These are phyloP conservation scores for Westerdykella ornata DNA, from an alignment of 2,329 filamentous ascomycete genomes.

Conservation along the genomic window DNA sequence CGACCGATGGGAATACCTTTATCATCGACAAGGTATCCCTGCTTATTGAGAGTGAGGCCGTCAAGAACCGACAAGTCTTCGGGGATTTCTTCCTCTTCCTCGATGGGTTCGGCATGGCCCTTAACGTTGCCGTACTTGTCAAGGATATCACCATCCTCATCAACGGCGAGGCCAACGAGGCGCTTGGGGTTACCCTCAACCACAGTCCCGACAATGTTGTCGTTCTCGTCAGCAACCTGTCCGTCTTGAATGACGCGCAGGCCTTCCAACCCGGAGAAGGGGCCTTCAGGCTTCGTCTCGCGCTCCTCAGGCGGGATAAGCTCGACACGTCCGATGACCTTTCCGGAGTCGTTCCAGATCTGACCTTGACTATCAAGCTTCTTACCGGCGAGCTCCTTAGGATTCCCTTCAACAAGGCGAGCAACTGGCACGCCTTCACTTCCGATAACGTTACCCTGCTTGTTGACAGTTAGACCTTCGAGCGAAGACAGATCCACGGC, in stretches of 20 bases:
- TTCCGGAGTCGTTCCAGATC: conserved; percentile 65
- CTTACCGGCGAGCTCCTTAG: conserved; percentile 57
- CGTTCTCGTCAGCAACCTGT: conserved; percentile 46
- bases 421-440: conserved; percentile 50
- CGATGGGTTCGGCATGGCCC: conserved; percentile 52
- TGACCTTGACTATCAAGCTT: conserved; percentile 67
- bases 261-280: conserved; percentile 46
- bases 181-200: conserved; percentile 55
- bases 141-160: conserved; percentile 57
- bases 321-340: conserved; percentile 61
- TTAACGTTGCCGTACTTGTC: conserved; percentile 57
- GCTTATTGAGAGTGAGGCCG: conserved; percentile 52
- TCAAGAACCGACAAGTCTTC: conserved; percentile 50
- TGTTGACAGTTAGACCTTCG: conserved; percentile 45
- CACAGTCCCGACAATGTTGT: conserved; percentile 48
- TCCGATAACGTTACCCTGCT: conserved; percentile 46
- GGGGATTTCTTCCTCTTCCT: conserved; percentile 41
- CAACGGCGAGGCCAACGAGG: conserved; percentile 53
- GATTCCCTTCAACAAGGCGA: conserved; percentile 60
- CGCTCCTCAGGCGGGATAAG: conserved; percentile 61
- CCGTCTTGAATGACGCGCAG: conserved; percentile 45
- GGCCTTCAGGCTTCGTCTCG: conserved; percentile 45
- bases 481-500: conserved; percentile 43
- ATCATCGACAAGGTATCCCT: conserved; percentile 49
- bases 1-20: conserved; percentile 51